phyloP scores from a whole-genome alignment of 2,329 filamentous ascomycete species.

The Lizonia empirigonia region DNA sequence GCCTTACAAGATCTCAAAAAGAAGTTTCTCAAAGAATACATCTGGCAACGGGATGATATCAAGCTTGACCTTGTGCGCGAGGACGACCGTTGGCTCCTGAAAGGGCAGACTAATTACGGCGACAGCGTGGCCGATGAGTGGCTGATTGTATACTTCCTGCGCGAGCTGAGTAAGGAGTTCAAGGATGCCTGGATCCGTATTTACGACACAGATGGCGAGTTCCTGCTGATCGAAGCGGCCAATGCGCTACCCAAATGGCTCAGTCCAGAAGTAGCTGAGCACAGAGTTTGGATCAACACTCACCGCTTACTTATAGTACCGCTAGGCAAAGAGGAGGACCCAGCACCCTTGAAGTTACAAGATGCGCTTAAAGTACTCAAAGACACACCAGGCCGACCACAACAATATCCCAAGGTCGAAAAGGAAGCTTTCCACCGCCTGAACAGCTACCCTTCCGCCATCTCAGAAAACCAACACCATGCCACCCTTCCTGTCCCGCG shows the following conservation, averaged over 20 bases:
- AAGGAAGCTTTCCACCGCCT: slow-evolving; percentile 90
- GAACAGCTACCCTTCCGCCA: slow-evolving; percentile 79
- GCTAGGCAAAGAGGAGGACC: slow-evolving; percentile 42
- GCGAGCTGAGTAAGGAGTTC: slow-evolving; percentile 76
- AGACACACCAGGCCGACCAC: slow-evolving; percentile 61
- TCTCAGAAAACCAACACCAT: slow-evolving; percentile 76
- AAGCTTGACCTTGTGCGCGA: slow-evolving; percentile 66
- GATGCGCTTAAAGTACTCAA: slow-evolving; percentile 69
- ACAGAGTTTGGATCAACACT: slow-evolving; percentile 86
- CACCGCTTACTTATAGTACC: slow-evolving; percentile 78
- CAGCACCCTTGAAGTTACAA: slow-evolving; percentile 60
- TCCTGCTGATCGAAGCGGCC: slow-evolving; percentile 91
- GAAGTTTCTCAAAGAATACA: slow-evolving; percentile 77
- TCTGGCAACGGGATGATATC: slow-evolving; percentile 91
- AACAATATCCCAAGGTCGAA: slow-evolving; percentile 77
- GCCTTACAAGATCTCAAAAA: slow-evolving; percentile 68
- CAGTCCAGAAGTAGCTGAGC: slow-evolving; percentile 84
- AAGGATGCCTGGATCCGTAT: slow-evolving; percentile 80
- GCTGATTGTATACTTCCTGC: slow-evolving; percentile 89
- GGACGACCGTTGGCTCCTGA: slow-evolving; percentile 66
- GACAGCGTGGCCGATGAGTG: slow-evolving; percentile 98
- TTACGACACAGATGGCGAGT: slow-evolving; percentile 90
- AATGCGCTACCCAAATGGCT: slow-evolving; percentile 87
- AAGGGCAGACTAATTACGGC: slow-evolving; percentile 82
- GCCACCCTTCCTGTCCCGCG: slow-evolving; percentile 76